phyloP scores from a whole-genome alignment of 306 rosid species.

The Sesbania bispinosa region DNA sequence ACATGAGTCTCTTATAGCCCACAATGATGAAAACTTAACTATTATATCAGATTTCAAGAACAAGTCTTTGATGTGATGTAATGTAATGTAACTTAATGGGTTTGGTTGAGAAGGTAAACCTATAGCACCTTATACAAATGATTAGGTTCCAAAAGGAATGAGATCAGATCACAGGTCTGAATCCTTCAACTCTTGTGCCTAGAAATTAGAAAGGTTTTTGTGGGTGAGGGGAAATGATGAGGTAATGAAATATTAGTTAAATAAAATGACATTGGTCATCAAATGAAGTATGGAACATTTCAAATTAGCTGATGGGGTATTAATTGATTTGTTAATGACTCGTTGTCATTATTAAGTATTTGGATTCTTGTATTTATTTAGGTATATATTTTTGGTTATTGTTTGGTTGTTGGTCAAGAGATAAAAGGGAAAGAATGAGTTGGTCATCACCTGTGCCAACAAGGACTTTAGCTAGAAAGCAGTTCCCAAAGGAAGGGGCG shows the following conservation, averaged over 20 bases:
- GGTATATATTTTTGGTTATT: slow-evolving; percentile 4
- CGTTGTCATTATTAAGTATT: slow-evolving; percentile 19
- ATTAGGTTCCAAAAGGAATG: slow-evolving; percentile 19
- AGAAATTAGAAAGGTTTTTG: slow-evolving; percentile 33
- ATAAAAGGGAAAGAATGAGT: slow-evolving; percentile 14
- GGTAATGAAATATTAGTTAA: slow-evolving; percentile 21
- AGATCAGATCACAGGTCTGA: not conserved
- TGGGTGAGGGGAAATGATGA: slow-evolving; percentile 24
- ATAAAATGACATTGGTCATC: slow-evolving; percentile 23
- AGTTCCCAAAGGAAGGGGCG: slow-evolving; percentile 33
- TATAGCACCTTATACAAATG: slow-evolving; percentile 26
- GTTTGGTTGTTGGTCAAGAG: slow-evolving; percentile 30
- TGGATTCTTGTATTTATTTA: not conserved
- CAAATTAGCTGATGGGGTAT: slow-evolving; percentile 8
- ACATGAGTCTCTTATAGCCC: slow-evolving; percentile 5
- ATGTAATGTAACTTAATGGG: slow-evolving; percentile 4
- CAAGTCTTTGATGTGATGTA: not conserved
- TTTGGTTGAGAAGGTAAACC: slow-evolving; percentile 43
- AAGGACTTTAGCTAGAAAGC: slow-evolving; percentile 29
- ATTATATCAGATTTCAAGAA: too few species aligned
- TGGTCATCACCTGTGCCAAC: slow-evolving; percentile 35
- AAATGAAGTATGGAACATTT: slow-evolving; percentile 25
- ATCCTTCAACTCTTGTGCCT: slow-evolving; percentile 40
- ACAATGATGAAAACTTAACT: not conserved
- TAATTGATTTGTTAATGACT: slow-evolving; percentile 8